Conservation (phyloP, 768 basidiomycete genomes). For the Amanita brunnescens region DNA sequence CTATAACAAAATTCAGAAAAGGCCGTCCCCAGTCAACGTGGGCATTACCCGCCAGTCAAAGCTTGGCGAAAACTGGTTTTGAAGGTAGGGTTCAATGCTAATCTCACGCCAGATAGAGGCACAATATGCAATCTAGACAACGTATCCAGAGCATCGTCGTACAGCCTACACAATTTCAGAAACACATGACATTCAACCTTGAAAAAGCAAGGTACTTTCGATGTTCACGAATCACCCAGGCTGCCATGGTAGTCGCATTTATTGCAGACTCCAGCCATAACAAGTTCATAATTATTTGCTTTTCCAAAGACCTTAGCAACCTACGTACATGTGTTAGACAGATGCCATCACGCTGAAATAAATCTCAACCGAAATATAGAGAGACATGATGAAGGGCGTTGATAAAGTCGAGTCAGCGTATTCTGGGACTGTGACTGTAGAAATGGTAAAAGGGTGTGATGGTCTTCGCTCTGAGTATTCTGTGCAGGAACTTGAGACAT, state of each 20-base stretch:
- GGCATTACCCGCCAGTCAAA: conserved; percentile 73
- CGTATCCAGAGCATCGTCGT: conserved; percentile 58
- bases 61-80: conserved; percentile 76
- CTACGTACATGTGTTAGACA: conserved; percentile 29
- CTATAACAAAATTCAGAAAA: conserved; percentile 27
- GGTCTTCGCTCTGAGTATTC: conserved; percentile 31
- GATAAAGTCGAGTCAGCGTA: conserved; percentile 71
- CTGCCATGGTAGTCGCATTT: conserved; percentile 53
- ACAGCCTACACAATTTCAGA: conserved; percentile 39
- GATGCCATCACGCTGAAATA: conserved; percentile 10
- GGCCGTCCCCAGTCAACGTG: background rate
- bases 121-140: conserved; percentile 66
- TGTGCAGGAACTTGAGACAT: conserved; percentile 19
- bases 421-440: conserved; percentile 74
- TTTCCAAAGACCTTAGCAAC: conserved; percentile 66
- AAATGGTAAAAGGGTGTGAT: conserved; percentile 62
- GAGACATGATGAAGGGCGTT: conserved; percentile 80
- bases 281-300: conserved; percentile 81
- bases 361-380: conserved; percentile 72
- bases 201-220: conserved; percentile 43
- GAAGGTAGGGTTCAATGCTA: conserved; percentile 67
- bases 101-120: conserved; percentile 47
- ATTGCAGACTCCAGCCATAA: conserved; percentile 82
- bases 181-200: conserved; percentile 5
- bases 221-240: conserved; percentile 70